Base-by-base conservation (phyloP, 2,329 filamentous ascomycete genomes). In the Colletotrichum falcatum region DNA sequence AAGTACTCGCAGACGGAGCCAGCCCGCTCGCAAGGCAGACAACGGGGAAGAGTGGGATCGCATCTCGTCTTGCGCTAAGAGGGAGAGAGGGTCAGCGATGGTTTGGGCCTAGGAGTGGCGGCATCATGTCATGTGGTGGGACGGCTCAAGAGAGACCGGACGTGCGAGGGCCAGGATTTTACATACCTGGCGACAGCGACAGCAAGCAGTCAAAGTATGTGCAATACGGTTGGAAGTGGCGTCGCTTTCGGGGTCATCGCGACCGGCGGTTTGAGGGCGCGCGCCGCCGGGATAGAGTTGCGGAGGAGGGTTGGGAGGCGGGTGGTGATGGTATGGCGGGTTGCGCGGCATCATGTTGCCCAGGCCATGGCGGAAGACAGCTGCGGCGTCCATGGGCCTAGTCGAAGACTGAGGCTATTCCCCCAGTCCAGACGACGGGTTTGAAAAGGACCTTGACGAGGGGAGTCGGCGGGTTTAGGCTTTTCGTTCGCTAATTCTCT, bases 1-100 rank as follows among this genome's bases (percentile, higher is more conserved):
- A 92, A 97, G 83, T 98, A 99, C 79, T 98, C 95, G 87, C 96
- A 99, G 71, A 90, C 88, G 37, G 94, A 94, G 77, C 95, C 95
- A 73, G 94, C 95, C 75, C 95, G 90, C 82, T 98, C 94, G 83
- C 96, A 99, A 28, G 95, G 95, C 23, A 94, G 88, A 81, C 96
- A 99, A 77, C 93, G 92, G 49, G 96, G 96, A 28, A 99, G 88
- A 18, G 93, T 93, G 5, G 96, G 93, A 82, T 98, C 96, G 84
- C 96, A 99, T 85, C 94, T 88, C 46, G 95, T 98, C 86, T 99
- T 99, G 77, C 95, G 91, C 95, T 97, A 78, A 42, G 23, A 48
- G 65, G 65, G 55, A 73, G 65, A 77, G 65, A 72, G 65, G 65
- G 61, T 73, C 30, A 73, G 71, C 53, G 26, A 20, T 53, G 42